Percentiles rank a stretch among this genome's conserved stretches.
Evolutionary conservation across 768 basidiomycete genomes (phyloP).

Genomic region (Pulveroboletus frians): DNA sequence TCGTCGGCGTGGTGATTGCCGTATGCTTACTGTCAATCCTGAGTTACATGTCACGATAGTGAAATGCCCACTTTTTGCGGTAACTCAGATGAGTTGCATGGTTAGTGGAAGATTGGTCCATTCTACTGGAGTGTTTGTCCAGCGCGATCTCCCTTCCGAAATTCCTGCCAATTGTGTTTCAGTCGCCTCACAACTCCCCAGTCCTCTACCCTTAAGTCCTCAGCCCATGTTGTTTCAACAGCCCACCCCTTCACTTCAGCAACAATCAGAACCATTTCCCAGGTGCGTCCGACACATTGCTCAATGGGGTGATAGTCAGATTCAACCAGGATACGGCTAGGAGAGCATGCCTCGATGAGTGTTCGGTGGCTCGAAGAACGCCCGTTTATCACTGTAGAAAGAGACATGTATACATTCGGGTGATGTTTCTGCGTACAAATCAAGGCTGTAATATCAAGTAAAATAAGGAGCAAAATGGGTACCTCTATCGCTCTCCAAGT

Average conservation of each 20-base stretch:
- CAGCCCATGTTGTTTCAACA: slow-evolving; percentile 57
- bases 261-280: slow-evolving; percentile 71
- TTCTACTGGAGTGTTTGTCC: neutral
- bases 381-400: slow-evolving; percentile 81
- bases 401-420: slow-evolving; percentile 76
- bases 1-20: slow-evolving; percentile 86
- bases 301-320: slow-evolving; percentile 77
- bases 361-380: slow-evolving; percentile 58
- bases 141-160: slow-evolving; percentile 46
- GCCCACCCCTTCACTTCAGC: slow-evolving; percentile 75
- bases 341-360: slow-evolving; percentile 60
- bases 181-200: slow-evolving; percentile 68
- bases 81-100: slow-evolving; percentile 1
- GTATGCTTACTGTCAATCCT: slow-evolving; percentile 64
- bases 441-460: slow-evolving; percentile 3
- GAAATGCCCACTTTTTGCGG: neutral
- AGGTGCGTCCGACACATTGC: slow-evolving; percentile 53
- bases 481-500: slow-evolving; percentile 75
- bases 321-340: slow-evolving; percentile 74
- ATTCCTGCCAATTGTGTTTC: slow-evolving; percentile 66
- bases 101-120: neutral
- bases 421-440: slow-evolving; percentile 51
- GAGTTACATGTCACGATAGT: slow-evolving; percentile 40
- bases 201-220: slow-evolving; percentile 28
- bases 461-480: slow-evolving; percentile 11